Base-by-base conservation (phyloP, 2,329 filamentous ascomycete genomes). In the Zarea fungicola region DNA sequence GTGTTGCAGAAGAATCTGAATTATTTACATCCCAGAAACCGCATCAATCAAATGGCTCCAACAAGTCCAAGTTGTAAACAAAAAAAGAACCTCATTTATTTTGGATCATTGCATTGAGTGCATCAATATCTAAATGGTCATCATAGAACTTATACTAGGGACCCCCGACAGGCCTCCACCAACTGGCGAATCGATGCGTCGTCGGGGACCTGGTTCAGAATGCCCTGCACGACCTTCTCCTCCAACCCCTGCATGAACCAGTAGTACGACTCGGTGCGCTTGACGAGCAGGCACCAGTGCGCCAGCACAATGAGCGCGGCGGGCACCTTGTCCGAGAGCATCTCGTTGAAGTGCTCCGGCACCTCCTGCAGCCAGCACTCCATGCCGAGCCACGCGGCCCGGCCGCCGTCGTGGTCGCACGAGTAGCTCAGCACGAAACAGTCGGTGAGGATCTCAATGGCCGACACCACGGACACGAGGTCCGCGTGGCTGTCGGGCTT, bases 381-480 rank as follows among this genome's bases (percentile, higher is more conserved):
- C 41, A 43, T 34, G 29, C 41, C 41, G 13, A 43, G 14, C 41
- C 41, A 43, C 13, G 41, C 41, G 6, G 29, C 41, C 19, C 14
- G 10, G 28, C 29, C 41, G 8, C 14, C 29, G 8, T 43, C 41
- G 21, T 43, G 21, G 9, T 34, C 41, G 6, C 28, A 18, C 5
- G 41, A 18, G 21, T 43, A 34, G 41, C 41, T 43, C 18, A 43
- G 18, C 13, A 43, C 8, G 41, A 34, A 43, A 21, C 41, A 43
- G 21, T 43, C 41, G 7, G 13, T 25, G 18, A 43, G 29, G 14
- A 34, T 43, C 28, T 43, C 41, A 31, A 43, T 43, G 41, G 41
- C 41, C 2, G 41, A 43, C 5, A 43, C 41, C 14, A 43, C 41
- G 13, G 21, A 8, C 0, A 43, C 28, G 13, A 43, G 29, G 41